A percentile compares a stretch with the other conserved stretches of the same genome.
Conservation (phyloP, 2,329 filamentous ascomycete species). For the Fonsecaea pugnacius region DNA sequence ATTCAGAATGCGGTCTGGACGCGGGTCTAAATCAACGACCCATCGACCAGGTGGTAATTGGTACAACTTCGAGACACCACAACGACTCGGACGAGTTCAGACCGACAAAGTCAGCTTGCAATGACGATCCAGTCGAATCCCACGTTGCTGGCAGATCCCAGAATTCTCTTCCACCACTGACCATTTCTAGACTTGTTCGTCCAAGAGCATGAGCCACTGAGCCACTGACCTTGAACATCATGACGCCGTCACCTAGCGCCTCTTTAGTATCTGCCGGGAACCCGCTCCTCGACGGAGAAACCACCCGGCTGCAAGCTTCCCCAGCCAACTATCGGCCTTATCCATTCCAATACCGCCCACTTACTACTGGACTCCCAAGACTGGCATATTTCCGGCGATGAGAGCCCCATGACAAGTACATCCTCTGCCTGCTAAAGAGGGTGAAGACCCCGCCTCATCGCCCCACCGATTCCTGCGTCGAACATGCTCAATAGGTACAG, state of each 20-base stretch:
- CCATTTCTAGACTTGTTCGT: not conserved
- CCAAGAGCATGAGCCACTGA: not conserved
- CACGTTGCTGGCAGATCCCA: conserved; percentile 3
- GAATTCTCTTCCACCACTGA: not conserved
- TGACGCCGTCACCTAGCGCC: not conserved
- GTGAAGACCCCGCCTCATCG: conserved; percentile 24
- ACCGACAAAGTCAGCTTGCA: not conserved
- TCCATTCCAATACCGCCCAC: not conserved
- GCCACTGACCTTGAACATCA: not conserved
- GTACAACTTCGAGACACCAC: not conserved
- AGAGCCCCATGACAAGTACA: conserved; percentile 13
- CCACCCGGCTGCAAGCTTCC: not conserved
- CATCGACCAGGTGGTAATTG: not conserved
- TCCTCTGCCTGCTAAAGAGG: not conserved
- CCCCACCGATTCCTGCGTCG: conserved; percentile 3
- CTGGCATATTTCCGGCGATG: conserved; percentile 14
- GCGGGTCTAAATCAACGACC: not conserved
- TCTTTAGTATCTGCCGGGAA: not conserved
- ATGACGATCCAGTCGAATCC: not conserved
- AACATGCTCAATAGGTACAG: conserved; percentile 2
- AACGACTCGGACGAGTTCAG: not conserved
- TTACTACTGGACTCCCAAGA: not conserved
- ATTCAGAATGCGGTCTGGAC: not conserved
- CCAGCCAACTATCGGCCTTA: not conserved
- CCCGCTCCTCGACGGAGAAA: not conserved